phyloP scores from a whole-genome alignment of 306 rosid genomes.

The Trichosanthes cucumerina region DNA sequence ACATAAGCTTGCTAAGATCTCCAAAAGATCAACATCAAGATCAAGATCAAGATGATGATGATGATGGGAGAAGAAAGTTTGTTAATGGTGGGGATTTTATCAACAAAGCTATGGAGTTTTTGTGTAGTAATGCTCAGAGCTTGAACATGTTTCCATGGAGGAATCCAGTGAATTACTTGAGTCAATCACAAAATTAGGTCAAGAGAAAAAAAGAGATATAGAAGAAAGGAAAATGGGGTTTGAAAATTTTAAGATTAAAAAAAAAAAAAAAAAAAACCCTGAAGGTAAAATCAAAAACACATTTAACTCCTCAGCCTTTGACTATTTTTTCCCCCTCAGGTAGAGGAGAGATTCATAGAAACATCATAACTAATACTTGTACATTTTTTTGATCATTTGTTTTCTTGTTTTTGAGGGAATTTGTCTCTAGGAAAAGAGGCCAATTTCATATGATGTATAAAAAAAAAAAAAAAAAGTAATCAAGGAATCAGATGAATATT shows the following conservation, averaged over 20 bases:
- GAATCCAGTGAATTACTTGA: constrained; percentile 7
- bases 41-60: constrained; percentile 6
- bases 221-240: not conserved
- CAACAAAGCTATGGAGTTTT: constrained; percentile 26
- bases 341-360: not conserved
- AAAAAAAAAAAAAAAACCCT: not conserved
- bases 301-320: not conserved
- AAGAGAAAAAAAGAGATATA: not conserved
- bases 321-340: not conserved
- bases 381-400: not conserved
- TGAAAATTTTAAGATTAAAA: not conserved
- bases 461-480: not conserved
- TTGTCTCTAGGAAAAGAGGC: not conserved
- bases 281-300: not conserved
- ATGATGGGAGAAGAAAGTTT: not conserved
- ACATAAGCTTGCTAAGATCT: constrained; percentile 39
- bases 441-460: not conserved
- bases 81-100: constrained; percentile 12
- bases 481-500: not conserved
- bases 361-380: not conserved
- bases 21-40: constrained; percentile 13
- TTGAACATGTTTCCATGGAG: constrained; percentile 27
- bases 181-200: constrained; percentile 23
- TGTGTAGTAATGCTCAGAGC: constrained; percentile 17
- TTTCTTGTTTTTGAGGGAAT: not conserved